Base-by-base conservation (phyloP, 371 early-diverging fungal species). In the Entomophthora muscae region DNA sequence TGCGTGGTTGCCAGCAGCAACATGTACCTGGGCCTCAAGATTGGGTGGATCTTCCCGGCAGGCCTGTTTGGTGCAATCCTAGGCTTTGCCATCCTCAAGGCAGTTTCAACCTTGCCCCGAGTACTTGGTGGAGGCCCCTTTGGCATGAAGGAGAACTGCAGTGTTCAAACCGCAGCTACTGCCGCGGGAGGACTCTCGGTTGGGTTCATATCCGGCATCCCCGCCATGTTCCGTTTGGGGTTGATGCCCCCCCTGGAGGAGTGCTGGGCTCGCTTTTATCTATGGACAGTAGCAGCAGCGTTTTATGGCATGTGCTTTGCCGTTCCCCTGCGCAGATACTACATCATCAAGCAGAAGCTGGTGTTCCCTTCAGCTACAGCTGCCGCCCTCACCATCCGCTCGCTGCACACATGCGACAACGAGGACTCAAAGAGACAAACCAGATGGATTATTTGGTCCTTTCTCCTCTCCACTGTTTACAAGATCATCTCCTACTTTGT, bases 271-370 rank as follows among this genome's bases (percentile, higher is more conserved):
- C 72, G 74, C n/a, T 69, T 76, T 27, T 65, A 75, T 5, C 68
- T 78, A 29, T 84, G 83, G 75, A 76, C 82, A n/a, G 75, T 78
- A 53, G 76, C 77, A 54, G 77, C 81, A n/a, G 82, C 84, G 33
- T 82, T 82, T 72, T 85, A 80, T 62, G 88, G 88, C 65, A 70
- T 85, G 32, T 88, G 84, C 74, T 88, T 85, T 67, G 85, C 85
- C 59, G 78, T 88, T 3, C 88, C 88, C 30, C 79, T 88, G 29
- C 79, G 88, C 54, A 66, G 71, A 1, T 83, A 84, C 65, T 88
- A 82, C 63, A 78, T 86, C 64, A 73, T 86, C 68, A 82, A 85
- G 66, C 81, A 82, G 67, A 77, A 85, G 42, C 69, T 86, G 66
- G 76, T 79, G 65, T 86, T 86, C 78, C 87, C 87, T 60, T 78